A percentile compares a stretch with the other conserved stretches of the same genome.
Conservation (phyloP, 2,329 filamentous ascomycete species). For the Lecanoromycetidae sp. region DNA sequence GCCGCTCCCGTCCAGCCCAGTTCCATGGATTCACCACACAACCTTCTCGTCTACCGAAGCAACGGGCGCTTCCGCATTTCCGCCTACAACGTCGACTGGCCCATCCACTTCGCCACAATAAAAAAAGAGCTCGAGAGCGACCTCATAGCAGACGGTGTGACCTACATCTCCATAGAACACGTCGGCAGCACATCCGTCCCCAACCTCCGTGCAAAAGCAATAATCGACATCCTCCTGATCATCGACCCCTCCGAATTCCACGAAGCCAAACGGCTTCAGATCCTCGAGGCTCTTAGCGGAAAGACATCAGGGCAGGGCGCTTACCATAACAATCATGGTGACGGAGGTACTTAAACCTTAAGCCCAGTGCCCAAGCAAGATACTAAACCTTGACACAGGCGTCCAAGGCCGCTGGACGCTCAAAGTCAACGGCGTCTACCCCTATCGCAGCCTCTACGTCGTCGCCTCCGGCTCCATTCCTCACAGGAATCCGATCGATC, state of each 20-base stretch:
- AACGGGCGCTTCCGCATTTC: background rate
- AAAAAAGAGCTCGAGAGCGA: conserved; percentile 11
- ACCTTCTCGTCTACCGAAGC: background rate
- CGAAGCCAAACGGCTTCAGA: conserved; percentile 1
- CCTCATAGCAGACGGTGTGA: conserved; percentile 7
- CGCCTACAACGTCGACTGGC: conserved; percentile 13
- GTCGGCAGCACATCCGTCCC: conserved; percentile 19
- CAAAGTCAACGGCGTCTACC: conserved; percentile 16
- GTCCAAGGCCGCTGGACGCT: conserved; percentile 18
- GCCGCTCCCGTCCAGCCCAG: no score
- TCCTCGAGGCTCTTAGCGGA: conserved; percentile 17
- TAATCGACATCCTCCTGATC: conserved; percentile 20
- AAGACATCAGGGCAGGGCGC: conserved; percentile 15
- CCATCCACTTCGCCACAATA: conserved; percentile 15
- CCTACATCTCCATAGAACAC: conserved; percentile 18
- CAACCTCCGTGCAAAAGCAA: conserved; percentile 17
- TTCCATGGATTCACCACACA: no score
- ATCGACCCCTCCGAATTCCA: conserved; percentile 11
- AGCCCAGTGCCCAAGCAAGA: no score
- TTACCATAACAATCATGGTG: conserved; percentile 18
- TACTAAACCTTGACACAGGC: no score
- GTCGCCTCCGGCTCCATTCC: conserved; percentile 16
- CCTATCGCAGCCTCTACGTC: conserved; percentile 17
- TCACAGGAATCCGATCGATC: conserved; percentile 16
- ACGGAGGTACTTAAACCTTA: no score